phyloP scores from a whole-genome alignment of 306 rosid genomes.

The Malus asiatica region DNA sequence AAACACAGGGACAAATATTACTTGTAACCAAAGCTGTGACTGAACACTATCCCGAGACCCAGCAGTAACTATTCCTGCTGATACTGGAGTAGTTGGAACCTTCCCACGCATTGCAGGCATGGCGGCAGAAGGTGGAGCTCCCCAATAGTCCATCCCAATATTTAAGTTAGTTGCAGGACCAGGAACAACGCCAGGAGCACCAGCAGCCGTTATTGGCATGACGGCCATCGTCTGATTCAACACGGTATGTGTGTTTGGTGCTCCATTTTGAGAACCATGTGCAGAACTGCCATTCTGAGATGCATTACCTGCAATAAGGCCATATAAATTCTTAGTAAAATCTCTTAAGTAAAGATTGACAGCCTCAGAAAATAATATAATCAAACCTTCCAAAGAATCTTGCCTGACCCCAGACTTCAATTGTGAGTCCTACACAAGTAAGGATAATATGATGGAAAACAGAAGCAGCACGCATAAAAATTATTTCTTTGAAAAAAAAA shows the following conservation, averaged over 20 bases:
- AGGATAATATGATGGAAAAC: conserved; percentile 13
- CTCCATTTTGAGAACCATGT: conserved; percentile 76
- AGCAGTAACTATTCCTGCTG: conserved; percentile 62
- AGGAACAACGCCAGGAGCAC: conserved; percentile 63
- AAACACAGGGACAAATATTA: conserved; percentile 17
- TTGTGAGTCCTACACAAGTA: conserved; percentile 63
- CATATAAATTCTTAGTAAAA: conserved; percentile 13
- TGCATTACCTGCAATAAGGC: conserved; percentile 53
- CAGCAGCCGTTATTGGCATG: conserved; percentile 57
- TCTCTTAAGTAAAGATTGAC: conserved; percentile 1
- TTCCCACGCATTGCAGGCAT: conserved; percentile 67
- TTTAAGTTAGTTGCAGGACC: conserved; percentile 91
- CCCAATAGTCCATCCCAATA: conserved; percentile 99
- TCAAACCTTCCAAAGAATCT: conserved; percentile 83
- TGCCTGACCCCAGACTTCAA: conserved; percentile 72
- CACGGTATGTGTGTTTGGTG: conserved; percentile 49
- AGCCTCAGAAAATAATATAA: conserved; percentile 22
- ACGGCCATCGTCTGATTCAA: conserved; percentile 64
- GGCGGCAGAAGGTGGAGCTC: conserved; percentile 57
- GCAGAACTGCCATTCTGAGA: conserved; percentile 73
- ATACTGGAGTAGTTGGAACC: conserved; percentile 72
- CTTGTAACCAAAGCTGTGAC: conserved; percentile 91
- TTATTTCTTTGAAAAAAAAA: neutral
- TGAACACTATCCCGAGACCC: conserved; percentile 85
- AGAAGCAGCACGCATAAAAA: neutral